phyloP scores from a whole-genome alignment of 352 stramenopile species.

The Phytopythium boreale region DNA sequence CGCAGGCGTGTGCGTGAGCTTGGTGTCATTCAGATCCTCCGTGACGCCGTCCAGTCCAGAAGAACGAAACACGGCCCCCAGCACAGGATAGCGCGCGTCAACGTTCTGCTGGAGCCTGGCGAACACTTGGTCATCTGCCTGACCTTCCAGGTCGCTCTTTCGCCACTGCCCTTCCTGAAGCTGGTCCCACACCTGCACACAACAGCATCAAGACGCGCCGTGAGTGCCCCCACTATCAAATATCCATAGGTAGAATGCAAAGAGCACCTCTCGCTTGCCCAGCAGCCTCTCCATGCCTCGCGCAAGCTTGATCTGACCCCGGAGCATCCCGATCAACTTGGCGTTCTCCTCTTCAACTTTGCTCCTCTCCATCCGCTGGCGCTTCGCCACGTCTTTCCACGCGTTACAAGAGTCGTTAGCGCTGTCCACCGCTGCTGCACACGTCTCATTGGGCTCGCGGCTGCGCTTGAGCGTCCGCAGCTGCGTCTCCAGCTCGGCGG shows the following conservation, averaged over 20 bases:
- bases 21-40: neutral
- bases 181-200: neutral
- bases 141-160: neutral
- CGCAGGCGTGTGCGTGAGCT: neutral
- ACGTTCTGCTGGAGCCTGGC: neutral
- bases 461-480: constrained; percentile 6
- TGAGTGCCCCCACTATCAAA: neutral
- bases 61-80: neutral
- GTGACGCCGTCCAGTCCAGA: neutral
- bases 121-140: neutral
- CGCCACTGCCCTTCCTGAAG: neutral
- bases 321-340: neutral
- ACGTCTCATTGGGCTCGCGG: neutral
- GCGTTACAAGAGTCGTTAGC: no score
- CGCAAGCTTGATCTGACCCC: constrained; percentile 3
- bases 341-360: constrained; percentile 5
- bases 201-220: neutral
- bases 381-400: constrained; percentile 3
- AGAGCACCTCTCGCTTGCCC: neutral
- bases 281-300: constrained; percentile 2
- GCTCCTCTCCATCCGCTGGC: neutral
- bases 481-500: neutral
- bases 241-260: neutral
- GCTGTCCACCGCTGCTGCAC: neutral
- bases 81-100: neutral